Conservation (phyloP, 495 filamentous ascomycete species). For the Opeltia flavorubescens region DNA sequence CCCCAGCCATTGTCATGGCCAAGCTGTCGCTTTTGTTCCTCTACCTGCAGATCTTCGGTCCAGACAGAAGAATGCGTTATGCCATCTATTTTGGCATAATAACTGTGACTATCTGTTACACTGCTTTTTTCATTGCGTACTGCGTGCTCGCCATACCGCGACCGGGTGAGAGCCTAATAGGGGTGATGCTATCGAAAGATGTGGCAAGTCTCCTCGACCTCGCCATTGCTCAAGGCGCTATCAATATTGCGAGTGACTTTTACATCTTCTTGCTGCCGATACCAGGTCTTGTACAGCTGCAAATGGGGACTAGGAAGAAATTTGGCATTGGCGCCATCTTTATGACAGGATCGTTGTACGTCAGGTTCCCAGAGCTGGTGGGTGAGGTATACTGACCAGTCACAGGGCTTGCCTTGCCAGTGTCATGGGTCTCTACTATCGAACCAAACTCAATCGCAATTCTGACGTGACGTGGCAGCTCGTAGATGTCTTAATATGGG, state of each 20-base stretch:
- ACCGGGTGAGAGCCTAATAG: slow-evolving; percentile 1
- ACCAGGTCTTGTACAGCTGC: slow-evolving; percentile 12
- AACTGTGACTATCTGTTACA: slow-evolving; percentile 7
- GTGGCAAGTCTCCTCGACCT: background rate
- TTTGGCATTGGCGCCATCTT: slow-evolving; percentile 17
- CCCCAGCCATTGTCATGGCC: slow-evolving; percentile 10
- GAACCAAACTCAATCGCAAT: slow-evolving; percentile 1
- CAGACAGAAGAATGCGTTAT: slow-evolving; percentile 6
- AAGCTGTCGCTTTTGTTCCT: slow-evolving; percentile 14
- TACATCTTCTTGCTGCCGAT: slow-evolving; percentile 10
- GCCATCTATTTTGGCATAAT: slow-evolving; percentile 7
- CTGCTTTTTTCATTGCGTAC: background rate
- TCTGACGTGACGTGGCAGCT: slow-evolving; percentile 1
- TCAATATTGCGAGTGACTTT: slow-evolving; percentile 9
- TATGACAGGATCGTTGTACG: slow-evolving; percentile 17
- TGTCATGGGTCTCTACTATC: slow-evolving; percentile 7
- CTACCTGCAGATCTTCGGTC: slow-evolving; percentile 13
- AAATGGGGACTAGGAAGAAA: slow-evolving; percentile 11
- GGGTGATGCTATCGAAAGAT: background rate
- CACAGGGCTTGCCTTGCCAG: slow-evolving; percentile 8
- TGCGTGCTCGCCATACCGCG: slow-evolving; percentile 2
- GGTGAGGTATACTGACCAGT: background rate
- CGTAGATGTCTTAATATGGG: slow-evolving; percentile 4
- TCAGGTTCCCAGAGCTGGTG: background rate
- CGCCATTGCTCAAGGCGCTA: slow-evolving; percentile 1